Percentiles rank a stretch among this genome's conserved stretches.
Evolutionary conservation across 2,329 filamentous ascomycete species (phyloP).

Genomic region (Eutypella sp.): DNA sequence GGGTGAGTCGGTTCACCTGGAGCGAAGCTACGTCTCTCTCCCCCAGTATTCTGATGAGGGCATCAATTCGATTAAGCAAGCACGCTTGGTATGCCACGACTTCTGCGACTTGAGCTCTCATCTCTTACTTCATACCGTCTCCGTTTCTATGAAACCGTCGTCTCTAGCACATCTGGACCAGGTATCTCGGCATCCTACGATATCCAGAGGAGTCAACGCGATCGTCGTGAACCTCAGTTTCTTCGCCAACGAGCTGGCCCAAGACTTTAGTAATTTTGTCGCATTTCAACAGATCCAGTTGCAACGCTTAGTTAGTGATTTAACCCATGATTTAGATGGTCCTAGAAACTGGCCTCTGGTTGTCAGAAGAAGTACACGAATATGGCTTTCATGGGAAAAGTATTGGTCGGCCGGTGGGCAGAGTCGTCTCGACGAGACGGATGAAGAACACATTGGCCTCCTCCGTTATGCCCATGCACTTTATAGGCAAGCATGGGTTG

Average conservation of each 20-base stretch:
- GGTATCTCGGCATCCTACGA: constrained; percentile 12
- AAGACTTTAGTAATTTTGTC: not conserved
- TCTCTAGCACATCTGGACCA: constrained; percentile 11
- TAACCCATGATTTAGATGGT: not conserved
- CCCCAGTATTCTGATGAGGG: not conserved
- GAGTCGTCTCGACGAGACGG: not conserved
- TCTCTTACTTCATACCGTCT: constrained; percentile 10
- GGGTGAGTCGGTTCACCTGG: not conserved
- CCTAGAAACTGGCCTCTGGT: not conserved
- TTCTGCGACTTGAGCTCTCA: constrained; percentile 14
- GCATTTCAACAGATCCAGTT: not conserved
- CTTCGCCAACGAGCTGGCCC: not conserved
- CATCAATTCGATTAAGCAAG: constrained; percentile 6
- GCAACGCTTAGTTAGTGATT: not conserved
- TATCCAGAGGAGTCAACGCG: constrained; percentile 8
- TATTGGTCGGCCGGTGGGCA: not conserved
- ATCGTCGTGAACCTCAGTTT: constrained; percentile 2
- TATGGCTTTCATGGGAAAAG: not conserved
- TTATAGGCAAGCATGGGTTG: not conserved
- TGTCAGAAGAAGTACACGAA: not conserved
- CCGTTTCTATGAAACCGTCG: constrained; percentile 2
- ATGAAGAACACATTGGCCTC: not conserved
- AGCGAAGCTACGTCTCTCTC: too few relatives aligned
- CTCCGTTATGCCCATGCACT: not conserved
- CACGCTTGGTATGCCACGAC: constrained; percentile 12